A percentile compares a stretch with the other conserved stretches of the same genome.
Conservation (phyloP, 345 rosid species). For the Camelina laxa region DNA sequence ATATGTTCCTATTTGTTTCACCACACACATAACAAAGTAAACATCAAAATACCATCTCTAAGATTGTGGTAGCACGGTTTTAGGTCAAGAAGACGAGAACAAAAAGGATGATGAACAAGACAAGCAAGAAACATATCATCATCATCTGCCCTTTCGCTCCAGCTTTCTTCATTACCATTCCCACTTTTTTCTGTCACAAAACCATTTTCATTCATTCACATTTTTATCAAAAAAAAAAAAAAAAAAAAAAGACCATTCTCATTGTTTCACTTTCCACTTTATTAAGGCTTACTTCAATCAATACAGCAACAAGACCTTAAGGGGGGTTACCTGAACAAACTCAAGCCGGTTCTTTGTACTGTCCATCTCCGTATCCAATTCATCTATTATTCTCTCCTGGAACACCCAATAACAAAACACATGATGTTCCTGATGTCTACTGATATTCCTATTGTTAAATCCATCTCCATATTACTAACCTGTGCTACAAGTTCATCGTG, state of each 20-base stretch:
- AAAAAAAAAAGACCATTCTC: conserved; percentile 7
- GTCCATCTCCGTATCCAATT: conserved; percentile 86
- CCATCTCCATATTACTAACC: conserved; percentile 44
- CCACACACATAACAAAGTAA: conserved; percentile 12
- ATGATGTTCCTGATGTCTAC: conserved; percentile 31
- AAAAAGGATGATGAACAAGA: conserved; percentile 82
- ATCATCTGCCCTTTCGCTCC: conserved; percentile 88
- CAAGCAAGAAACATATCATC: conserved; percentile 86
- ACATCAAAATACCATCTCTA: conserved; percentile 13
- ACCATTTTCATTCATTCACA: conserved; percentile 12
- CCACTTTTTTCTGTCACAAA: conserved; percentile 85
- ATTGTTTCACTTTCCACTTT: conserved; percentile 6
- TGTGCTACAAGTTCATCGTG: conserved; percentile 94
- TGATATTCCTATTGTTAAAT: background rate
- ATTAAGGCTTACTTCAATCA: background rate
- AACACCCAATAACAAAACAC: conserved; percentile 27
- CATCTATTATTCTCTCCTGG: conserved; percentile 88
- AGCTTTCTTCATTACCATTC: conserved; percentile 98
- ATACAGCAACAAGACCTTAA: background rate
- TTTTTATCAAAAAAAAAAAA: no score
- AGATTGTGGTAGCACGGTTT: background rate
- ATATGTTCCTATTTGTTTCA: conserved; percentile 26
- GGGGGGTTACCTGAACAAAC: conserved; percentile 77
- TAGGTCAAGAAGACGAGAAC: conserved; percentile 85
- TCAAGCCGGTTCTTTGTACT: conserved; percentile 90